Conservation (phyloP, 2,329 filamentous ascomycete species). For the Sarocladiaceae sp. region DNA sequence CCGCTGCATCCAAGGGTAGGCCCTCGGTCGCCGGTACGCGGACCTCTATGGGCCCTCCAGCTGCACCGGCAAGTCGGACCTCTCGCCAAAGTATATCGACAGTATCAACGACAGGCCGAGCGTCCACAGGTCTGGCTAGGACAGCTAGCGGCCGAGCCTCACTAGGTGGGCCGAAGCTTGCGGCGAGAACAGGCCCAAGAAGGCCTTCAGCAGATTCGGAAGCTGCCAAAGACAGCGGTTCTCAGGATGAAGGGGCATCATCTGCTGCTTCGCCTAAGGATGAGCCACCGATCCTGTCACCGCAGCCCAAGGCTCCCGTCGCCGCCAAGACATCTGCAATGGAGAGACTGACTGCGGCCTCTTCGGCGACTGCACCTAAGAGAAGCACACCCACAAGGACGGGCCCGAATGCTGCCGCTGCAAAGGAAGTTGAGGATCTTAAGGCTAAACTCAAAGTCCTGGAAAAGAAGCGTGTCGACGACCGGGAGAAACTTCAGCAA, state of each 20-base stretch:
- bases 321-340: conserved; percentile 43
- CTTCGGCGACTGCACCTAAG: conserved; percentile 20
- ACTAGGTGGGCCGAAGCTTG: conserved; percentile 25
- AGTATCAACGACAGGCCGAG: conserved; percentile 31
- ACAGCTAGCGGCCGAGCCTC: conserved; percentile 36
- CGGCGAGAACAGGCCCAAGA: conserved; percentile 33
- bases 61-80: conserved; percentile 37
- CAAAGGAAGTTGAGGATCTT: conserved; percentile 74
- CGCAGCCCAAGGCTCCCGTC: conserved; percentile 44
- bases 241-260: conserved; percentile 26
- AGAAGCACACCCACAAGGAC: conserved; percentile 21
- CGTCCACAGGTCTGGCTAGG: conserved; percentile 25
- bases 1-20: conserved; percentile 44
- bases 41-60: conserved; percentile 63
- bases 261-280: conserved; percentile 41
- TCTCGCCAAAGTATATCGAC: conserved; percentile 39
- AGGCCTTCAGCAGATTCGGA: conserved; percentile 41
- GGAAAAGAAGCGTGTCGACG: conserved; percentile 80
- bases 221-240: conserved; percentile 34
- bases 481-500: conserved; percentile 75
- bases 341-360: conserved; percentile 42
- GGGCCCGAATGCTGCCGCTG: conserved; percentile 41
- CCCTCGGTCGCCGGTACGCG: conserved; percentile 48
- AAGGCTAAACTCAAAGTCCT: conserved; percentile 82
- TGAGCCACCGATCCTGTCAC: conserved; percentile 43